Percentiles rank a stretch among this genome's conserved stretches.
phyloP scores from a whole-genome alignment of 129 eudicot species.

The Rutidosis leptorrhynchoides region DNA sequence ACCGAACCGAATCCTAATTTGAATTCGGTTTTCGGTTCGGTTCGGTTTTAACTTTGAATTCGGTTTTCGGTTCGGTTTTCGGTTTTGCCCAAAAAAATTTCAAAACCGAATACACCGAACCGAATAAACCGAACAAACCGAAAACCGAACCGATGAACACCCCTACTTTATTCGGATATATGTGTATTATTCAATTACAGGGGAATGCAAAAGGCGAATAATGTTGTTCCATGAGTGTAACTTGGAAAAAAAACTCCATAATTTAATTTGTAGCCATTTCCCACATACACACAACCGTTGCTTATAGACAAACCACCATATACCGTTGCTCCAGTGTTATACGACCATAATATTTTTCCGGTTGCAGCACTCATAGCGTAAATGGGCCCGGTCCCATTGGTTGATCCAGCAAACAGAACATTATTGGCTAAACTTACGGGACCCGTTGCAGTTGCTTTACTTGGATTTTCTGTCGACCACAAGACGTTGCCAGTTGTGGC shows the following conservation, averaged over 20 bases:
- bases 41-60: too few species aligned
- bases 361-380: slow-evolving; percentile 64
- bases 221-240: slow-evolving; percentile 43
- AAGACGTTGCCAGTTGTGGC: slow-evolving; percentile 51
- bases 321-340: slow-evolving; percentile 62
- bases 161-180: too few species aligned
- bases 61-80: too few species aligned
- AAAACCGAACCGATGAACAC: too few species aligned
- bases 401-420: slow-evolving; percentile 67
- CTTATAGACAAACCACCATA: slow-evolving; percentile 66
- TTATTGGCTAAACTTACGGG: slow-evolving; percentile 65
- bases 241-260: slow-evolving; percentile 34
- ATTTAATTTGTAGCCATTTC: slow-evolving; percentile 53
- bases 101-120: too few species aligned
- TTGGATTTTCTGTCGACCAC: slow-evolving; percentile 74
- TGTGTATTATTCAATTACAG: not conserved
- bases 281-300: slow-evolving; percentile 61
- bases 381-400: slow-evolving; percentile 54
- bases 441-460: slow-evolving; percentile 50
- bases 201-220: slow-evolving; percentile 52
- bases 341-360: slow-evolving; percentile 61
- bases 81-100: too few species aligned
- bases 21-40: too few species aligned
- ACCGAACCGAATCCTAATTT: too few species aligned
- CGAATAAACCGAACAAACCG: too few species aligned